A percentile compares a stretch with the other conserved stretches of the same genome.
Conservation (phyloP, 257 asterid genomes). For the Scutellaria baicalensis region DNA sequence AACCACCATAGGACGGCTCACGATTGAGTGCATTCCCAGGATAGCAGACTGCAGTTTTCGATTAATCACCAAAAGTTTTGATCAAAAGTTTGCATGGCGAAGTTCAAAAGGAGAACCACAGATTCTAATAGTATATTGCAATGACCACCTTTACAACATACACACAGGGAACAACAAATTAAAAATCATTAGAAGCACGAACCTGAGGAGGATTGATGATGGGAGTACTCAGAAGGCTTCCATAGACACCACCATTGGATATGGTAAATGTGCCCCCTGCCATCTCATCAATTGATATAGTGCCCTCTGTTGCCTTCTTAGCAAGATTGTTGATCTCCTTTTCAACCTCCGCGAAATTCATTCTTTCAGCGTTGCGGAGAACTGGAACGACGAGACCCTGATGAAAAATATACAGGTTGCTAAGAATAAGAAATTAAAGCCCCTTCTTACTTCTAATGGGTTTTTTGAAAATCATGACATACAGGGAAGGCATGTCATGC, state of each 20-base stretch:
- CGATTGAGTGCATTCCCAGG: slow-evolving; percentile 96
- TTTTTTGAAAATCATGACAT: not conserved
- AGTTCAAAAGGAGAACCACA: too few relatives aligned
- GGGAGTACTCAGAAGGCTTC: slow-evolving; percentile 94
- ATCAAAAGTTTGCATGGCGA: too few relatives aligned
- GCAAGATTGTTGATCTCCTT: slow-evolving; percentile 81
- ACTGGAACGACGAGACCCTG: slow-evolving; percentile 98
- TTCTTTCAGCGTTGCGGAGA: slow-evolving; percentile 67
- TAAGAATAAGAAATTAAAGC: not conserved
- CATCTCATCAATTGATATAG: slow-evolving; percentile 94
- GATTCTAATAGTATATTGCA: too few relatives aligned
- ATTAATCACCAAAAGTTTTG: not conserved
- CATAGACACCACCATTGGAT: slow-evolving; percentile 96
- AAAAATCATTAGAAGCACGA: not conserved
- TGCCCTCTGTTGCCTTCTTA: slow-evolving; percentile 84
- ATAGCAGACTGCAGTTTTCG: slow-evolving; percentile 70
- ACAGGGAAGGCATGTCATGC: not conserved
- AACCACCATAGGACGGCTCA: slow-evolving; percentile 90
- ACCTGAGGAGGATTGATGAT: slow-evolving; percentile 99
- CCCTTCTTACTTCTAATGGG: not conserved
- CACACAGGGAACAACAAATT: not conserved
- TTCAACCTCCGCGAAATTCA: slow-evolving; percentile 96
- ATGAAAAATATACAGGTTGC: not conserved
- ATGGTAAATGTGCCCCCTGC: slow-evolving; percentile 94
- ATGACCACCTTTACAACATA: too few relatives aligned